Base-by-base conservation (phyloP, 1,284 basidiomycete genomes). In the Porogramme epimiltina region DNA sequence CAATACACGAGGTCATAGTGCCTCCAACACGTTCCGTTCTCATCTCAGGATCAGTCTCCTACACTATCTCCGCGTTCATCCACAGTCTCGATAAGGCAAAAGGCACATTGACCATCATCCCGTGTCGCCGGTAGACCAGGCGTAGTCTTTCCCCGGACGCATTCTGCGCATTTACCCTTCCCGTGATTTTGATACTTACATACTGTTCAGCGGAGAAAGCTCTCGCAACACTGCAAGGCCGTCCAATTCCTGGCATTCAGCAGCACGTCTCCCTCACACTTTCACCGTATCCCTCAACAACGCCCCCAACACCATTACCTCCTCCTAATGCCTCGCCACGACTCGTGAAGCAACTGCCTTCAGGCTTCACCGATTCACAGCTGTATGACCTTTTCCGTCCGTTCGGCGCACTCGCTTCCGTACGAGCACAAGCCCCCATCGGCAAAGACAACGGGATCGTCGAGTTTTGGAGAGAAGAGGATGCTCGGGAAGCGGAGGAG, bases 391-490 rank as follows among this genome's bases (percentile, higher is more conserved):
- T 84, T 47, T 89, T 89, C 73, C 76, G 88, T 44, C 81, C 84
- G 4, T 90, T 76, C 60, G 88, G 88, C 50, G 84, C 88, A 33
- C 79, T 90, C 45, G 82, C 87, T 31, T 85, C 86, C 2, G 84
- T 78, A 25, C 83, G 82, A 54, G 80, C 81, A n/a, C 82, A 88
- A 58, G 85, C 85, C 36, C 77, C 84, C 54, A 83, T 89, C 64
- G 85, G 86, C 37, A 76, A 78, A 43, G 87, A 87, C 65, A 87
- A 82, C 0, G 91, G 85, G 45, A 77, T 91, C 49, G 79, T 94
- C 45, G 90, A 94, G 67, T 95, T 91, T 68, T 95, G 90, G 90
- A 82, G 85, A 59, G 91, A 94, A 68, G 89, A 91, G 40, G 92
- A 95, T 66, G 92, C 91, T 3, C 78, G 80, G 18, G 71, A 77